phyloP scores from a whole-genome alignment of 257 asterid species.

The Jacaranda copaia region DNA sequence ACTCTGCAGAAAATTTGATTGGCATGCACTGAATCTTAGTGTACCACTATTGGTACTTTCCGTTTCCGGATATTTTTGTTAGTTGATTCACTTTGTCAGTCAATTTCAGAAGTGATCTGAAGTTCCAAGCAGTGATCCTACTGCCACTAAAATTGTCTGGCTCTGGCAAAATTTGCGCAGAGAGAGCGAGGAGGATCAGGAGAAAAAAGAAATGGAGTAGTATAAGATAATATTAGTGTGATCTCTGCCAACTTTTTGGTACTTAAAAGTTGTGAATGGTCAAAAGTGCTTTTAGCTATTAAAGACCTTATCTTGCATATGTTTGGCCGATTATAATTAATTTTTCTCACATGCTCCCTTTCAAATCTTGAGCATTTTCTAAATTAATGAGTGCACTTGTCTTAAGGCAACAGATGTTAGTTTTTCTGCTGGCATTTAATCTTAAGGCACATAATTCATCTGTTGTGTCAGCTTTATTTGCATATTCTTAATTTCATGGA shows the following conservation, averaged over 20 bases:
- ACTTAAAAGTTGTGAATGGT: neutral
- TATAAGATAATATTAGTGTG: conserved; percentile 11
- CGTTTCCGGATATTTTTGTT: neutral
- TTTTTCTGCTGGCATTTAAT: neutral
- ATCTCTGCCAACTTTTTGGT: neutral
- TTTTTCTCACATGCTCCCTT: neutral
- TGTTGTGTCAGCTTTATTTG: neutral
- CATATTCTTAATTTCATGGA: neutral
- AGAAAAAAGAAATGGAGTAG: neutral
- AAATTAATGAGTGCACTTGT: neutral
- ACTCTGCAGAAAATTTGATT: neutral
- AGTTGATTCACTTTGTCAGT: neutral
- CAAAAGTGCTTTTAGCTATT: neutral
- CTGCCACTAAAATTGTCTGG: neutral
- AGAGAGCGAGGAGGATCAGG: neutral
- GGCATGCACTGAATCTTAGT: neutral
- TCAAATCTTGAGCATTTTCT: too few species aligned
- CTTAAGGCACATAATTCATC: neutral
- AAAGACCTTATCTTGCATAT: neutral
- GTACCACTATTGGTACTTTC: neutral
- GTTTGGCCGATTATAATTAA: neutral
- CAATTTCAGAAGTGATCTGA: neutral
- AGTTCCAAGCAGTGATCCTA: neutral
- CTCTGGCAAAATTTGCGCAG: neutral
- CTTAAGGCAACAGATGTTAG: neutral